These are phyloP conservation scores for Lactarius quietus DNA, from an alignment of 768 basidiomycete genomes.

Conservation along the genomic window DNA sequence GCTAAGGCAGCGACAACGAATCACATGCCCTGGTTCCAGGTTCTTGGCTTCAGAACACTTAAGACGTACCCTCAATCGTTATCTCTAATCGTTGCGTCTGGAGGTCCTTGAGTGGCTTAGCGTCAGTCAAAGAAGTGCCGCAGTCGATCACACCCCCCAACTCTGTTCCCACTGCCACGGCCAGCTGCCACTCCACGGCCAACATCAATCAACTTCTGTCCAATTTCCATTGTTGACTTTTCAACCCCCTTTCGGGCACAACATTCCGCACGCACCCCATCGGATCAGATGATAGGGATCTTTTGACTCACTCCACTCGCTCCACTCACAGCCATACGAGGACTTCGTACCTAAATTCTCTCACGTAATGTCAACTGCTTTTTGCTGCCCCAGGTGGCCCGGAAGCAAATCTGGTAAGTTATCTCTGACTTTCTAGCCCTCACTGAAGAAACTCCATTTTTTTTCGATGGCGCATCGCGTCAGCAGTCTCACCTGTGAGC, in stretches of 20 bases:
- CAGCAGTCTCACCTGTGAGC: not conserved
- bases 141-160: constrained; percentile 1
- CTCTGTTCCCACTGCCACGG: not conserved
- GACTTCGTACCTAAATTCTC: not conserved
- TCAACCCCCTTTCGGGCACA: not conserved
- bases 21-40: constrained; percentile 16
- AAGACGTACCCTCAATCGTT: not conserved
- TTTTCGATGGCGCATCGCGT: not conserved
- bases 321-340: not conserved
- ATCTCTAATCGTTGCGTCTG: not conserved
- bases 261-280: not conserved
- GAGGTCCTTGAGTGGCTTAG: not conserved
- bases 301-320: not conserved
- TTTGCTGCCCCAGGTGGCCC: not conserved
- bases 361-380: not conserved
- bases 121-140: not conserved
- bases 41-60: constrained; percentile 1
- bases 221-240: not conserved
- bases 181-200: too few relatives aligned
- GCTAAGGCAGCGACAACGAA: not conserved
- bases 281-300: constrained; percentile 1
- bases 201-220: constrained; percentile 1
- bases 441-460: not conserved
- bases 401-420: not conserved
- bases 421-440: constrained; percentile 14